phyloP scores from a whole-genome alignment of 305 asterid genomes.

The Fraxinus velutina region DNA sequence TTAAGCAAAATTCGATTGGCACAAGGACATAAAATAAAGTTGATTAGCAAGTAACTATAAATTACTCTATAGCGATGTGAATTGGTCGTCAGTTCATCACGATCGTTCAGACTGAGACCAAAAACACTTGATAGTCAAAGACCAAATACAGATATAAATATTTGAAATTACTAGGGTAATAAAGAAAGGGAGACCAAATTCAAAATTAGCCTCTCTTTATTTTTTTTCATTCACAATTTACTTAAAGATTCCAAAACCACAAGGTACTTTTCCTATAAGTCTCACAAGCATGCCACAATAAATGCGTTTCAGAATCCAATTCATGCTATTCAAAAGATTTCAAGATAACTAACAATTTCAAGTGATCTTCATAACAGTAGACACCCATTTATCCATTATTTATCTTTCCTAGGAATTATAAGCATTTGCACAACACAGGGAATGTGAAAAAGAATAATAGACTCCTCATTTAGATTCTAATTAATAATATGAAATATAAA shows the following conservation, averaged over 20 bases:
- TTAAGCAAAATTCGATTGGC: neutral
- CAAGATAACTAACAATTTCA: neutral
- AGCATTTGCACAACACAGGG: neutral
- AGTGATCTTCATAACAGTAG: neutral
- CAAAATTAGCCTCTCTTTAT: neutral
- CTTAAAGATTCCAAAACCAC: neutral
- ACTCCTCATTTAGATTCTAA: slow-evolving; percentile 12
- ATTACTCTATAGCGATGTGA: neutral
- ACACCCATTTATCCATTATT: neutral
- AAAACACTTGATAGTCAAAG: neutral
- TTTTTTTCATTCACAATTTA: neutral
- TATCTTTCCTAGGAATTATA: neutral
- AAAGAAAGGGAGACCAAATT: neutral
- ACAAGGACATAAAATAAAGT: neutral
- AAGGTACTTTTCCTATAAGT: neutral
- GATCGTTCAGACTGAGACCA: neutral
- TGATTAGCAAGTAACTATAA: neutral
- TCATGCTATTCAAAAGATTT: neutral
- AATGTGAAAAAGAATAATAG: neutral
- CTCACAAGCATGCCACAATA: neutral
- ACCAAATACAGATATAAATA: neutral
- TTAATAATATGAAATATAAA: neutral
- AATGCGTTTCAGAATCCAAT: neutral
- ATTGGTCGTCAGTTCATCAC: neutral
- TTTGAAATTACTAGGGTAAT: neutral